These are phyloP conservation scores for Sphaerosporella brunnea DNA, from an alignment of 495 filamentous ascomycete genomes.

Conservation along the genomic window DNA sequence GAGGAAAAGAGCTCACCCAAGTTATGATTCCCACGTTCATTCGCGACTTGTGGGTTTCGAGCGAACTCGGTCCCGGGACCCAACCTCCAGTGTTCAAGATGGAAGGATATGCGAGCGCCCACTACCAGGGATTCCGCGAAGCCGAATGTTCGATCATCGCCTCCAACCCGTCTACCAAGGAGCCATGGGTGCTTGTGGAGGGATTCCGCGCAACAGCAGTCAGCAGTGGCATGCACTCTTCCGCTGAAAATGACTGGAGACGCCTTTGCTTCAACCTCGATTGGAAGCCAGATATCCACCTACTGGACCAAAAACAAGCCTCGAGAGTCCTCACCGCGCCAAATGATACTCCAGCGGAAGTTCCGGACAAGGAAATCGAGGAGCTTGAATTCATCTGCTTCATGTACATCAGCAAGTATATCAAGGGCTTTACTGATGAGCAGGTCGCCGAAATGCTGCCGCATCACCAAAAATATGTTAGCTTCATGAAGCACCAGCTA, in stretches of 20 bases:
- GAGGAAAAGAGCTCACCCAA: background rate
- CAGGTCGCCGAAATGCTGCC: background rate
- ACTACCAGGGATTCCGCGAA: background rate
- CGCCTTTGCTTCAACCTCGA: background rate
- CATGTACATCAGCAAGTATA: background rate
- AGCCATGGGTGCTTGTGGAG: background rate
- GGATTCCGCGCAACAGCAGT: background rate
- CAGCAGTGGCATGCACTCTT: background rate
- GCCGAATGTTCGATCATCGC: background rate
- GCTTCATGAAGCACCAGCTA: background rate
- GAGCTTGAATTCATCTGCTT: background rate
- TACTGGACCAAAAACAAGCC: background rate
- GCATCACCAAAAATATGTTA: background rate
- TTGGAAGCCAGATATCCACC: constrained; percentile 1
- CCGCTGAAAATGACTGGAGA: background rate
- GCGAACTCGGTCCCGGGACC: background rate
- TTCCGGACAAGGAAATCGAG: background rate
- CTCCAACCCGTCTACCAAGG: background rate
- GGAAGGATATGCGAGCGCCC: background rate
- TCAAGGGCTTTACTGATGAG: background rate
- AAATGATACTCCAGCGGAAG: background rate
- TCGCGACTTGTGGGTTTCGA: background rate
- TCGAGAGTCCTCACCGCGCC: background rate
- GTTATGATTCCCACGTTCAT: background rate
- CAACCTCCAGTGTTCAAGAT: background rate